Conservation (phyloP, 2,329 filamentous ascomycete species). For the Ustulina deusta region DNA sequence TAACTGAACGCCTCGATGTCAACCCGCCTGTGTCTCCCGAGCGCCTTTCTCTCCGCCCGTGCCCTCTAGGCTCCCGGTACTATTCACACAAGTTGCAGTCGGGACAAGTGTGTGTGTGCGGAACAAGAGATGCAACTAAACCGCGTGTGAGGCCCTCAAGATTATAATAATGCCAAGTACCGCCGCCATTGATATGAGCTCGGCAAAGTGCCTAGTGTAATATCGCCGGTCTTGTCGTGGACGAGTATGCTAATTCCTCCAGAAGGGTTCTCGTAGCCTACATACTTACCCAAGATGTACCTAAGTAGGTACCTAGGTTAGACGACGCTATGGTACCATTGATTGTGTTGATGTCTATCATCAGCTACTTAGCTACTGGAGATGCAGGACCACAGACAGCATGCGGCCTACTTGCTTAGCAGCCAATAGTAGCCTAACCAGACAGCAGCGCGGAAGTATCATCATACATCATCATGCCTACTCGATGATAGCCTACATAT, state of each 20-base stretch:
- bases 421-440: background rate
- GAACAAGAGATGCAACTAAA: slow-evolving; percentile 23
- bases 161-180: background rate
- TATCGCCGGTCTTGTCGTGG: background rate
- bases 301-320: background rate
- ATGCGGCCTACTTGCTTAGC: background rate
- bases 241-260: slow-evolving; percentile 14
- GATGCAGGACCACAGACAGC: background rate
- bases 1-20: slow-evolving; percentile 14
- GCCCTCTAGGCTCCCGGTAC: too few relatives aligned
- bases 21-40: slow-evolving; percentile 10
- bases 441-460: background rate
- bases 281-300: background rate
- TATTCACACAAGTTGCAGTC: background rate
- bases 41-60: background rate
- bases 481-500: slow-evolving; percentile 5
- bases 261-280: slow-evolving; percentile 12
- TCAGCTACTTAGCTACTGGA: background rate
- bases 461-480: background rate
- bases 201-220: background rate
- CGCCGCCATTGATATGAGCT: background rate
- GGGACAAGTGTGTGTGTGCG: slow-evolving; percentile 13
- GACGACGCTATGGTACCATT: background rate
- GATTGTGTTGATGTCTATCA: background rate
- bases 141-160: background rate